phyloP scores from a whole-genome alignment of 345 rosid genomes.

The Cardamine chenopodiifolia region DNA sequence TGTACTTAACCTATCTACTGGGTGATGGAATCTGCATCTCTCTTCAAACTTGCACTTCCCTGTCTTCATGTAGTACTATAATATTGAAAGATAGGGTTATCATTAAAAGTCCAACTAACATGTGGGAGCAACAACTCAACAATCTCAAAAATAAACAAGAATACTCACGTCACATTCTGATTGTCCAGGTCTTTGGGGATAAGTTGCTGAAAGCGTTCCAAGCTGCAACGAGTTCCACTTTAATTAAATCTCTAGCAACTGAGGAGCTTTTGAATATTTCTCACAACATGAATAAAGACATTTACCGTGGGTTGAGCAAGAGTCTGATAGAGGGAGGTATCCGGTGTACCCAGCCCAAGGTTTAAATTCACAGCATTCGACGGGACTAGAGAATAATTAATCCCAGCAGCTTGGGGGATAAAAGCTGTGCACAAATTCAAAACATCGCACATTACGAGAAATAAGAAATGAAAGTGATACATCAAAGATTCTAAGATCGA shows the following conservation, averaged over 20 bases:
- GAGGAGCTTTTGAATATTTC: conserved; percentile 1
- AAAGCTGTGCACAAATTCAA: conserved; percentile 60
- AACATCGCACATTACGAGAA: not conserved
- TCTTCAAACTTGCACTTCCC: conserved; percentile 87
- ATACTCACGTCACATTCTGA: conserved; percentile 84
- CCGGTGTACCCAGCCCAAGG: conserved; percentile 56
- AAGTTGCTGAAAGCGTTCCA: conserved; percentile 53
- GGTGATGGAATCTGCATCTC: conserved; percentile 88
- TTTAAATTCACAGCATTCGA: conserved; percentile 52
- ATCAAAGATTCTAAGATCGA: not conserved
- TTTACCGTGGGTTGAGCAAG: conserved; percentile 43
- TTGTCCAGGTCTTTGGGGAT: conserved; percentile 91
- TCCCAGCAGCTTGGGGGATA: conserved; percentile 62
- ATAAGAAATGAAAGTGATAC: not conserved
- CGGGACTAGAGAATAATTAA: conserved; percentile 53
- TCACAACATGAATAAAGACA: conserved; percentile 24
- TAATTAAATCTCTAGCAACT: not conserved
- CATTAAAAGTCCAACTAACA: conserved; percentile 7
- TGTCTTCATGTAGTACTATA: conserved; percentile 89
- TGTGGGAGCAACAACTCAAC: conserved; percentile 7
- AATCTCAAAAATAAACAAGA: conserved; percentile 7
- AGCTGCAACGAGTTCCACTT: conserved; percentile 51
- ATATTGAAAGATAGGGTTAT: conserved; percentile 13
- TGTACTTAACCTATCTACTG: conserved; percentile 61
- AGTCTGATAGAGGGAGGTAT: conserved; percentile 69